These are phyloP conservation scores for Diaporthe citriasiana DNA, from an alignment of 2,329 filamentous ascomycete species.

Conservation along the genomic window DNA sequence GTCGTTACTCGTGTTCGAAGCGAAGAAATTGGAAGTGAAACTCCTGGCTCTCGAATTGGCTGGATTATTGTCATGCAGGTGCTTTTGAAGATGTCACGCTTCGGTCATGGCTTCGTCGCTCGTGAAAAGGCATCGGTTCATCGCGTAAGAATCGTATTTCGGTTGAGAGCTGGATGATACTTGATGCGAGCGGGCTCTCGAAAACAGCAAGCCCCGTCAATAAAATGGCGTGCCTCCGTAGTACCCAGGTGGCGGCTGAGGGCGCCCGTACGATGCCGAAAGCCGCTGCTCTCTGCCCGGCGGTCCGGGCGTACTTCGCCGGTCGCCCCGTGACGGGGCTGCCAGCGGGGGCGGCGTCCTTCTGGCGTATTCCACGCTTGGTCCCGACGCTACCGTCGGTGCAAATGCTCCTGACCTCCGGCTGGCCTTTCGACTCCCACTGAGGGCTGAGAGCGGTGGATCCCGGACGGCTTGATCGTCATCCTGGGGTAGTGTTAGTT, in stretches of 20 bases:
- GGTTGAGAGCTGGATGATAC: no score
- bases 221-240: conserved; percentile 39
- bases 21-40: background rate
- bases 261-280: conserved; percentile 43
- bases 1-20: conserved; percentile 7
- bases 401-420: conserved; percentile 55
- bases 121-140: background rate
- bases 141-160: background rate
- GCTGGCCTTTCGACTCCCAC: conserved; percentile 61
- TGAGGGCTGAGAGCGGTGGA: conserved; percentile 70
- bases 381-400: conserved; percentile 55
- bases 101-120: conserved; percentile 11
- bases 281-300: conserved; percentile 46
- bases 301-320: conserved; percentile 58
- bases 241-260: conserved; percentile 46
- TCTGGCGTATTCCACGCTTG: conserved; percentile 53
- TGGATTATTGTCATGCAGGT: background rate
- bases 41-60: background rate
- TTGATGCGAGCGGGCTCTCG: no score
- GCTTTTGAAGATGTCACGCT: background rate
- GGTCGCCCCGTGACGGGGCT: conserved; percentile 51
- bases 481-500: conserved; percentile 74
- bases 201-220: background rate
- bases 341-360: conserved; percentile 53
- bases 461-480: conserved; percentile 71